A percentile compares a stretch with the other conserved stretches of the same genome.
phyloP scores from a whole-genome alignment of 169 alveolate species.

The Eimeria brunetti region DNA sequence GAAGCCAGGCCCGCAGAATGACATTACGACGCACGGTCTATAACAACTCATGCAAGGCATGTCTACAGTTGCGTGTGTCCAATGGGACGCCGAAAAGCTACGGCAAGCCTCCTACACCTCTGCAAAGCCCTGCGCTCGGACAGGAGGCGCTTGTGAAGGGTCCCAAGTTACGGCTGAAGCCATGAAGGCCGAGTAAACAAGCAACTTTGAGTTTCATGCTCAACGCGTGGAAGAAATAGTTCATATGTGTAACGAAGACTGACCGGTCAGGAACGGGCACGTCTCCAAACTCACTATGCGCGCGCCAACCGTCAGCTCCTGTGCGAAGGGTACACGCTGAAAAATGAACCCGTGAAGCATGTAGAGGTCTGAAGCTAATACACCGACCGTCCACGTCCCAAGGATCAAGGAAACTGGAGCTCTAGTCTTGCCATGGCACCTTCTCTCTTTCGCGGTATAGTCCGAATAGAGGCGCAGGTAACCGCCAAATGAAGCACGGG shows the following conservation, averaged over 20 bases:
- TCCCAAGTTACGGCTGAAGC: neutral
- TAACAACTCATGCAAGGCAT: too few species aligned
- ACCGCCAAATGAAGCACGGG: too few species aligned
- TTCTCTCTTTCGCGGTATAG: too few species aligned
- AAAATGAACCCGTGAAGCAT: neutral
- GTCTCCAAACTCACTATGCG: neutral
- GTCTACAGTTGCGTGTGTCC: too few species aligned
- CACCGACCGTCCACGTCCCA: neutral
- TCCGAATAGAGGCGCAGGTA: too few species aligned
- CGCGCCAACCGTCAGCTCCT: neutral
- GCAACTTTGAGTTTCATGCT: neutral
- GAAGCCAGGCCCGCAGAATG: too few species aligned
- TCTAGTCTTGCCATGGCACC: neutral
- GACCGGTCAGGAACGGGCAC: neutral
- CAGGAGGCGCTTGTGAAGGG: neutral
- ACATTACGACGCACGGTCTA: too few species aligned
- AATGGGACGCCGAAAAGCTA: too few species aligned
- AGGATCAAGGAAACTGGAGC: neutral
- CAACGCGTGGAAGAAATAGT: neutral
- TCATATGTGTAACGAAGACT: neutral
- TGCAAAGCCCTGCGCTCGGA: neutral
- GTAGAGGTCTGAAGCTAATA: neutral
- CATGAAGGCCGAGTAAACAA: neutral
- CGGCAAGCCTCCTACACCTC: too few species aligned
- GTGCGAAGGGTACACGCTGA: neutral